Evolutionary conservation across 208 protist genomes (phyloP).

Genomic region (Crithidia bombi): DNA sequence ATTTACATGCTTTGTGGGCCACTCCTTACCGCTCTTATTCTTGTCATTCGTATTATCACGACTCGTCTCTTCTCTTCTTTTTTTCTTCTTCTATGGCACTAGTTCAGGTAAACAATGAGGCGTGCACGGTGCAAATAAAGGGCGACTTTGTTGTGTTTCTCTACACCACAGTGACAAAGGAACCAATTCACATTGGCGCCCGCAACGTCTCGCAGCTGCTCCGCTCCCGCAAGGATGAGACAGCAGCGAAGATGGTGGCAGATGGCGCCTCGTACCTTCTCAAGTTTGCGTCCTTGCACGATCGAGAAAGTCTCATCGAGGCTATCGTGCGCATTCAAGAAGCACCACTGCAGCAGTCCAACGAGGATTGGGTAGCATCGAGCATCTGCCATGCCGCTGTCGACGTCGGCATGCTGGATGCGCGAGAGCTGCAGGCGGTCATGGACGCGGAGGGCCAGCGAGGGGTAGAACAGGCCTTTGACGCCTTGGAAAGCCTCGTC

Average conservation of each 20-base stretch:
- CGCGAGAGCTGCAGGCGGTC: constrained; percentile 45
- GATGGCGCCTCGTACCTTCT: constrained; percentile 38
- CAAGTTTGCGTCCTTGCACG: constrained; percentile 42
- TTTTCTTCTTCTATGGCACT: constrained; percentile 42
- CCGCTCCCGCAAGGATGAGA: constrained; percentile 65
- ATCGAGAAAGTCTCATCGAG: constrained; percentile 58
- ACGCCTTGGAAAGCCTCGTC: constrained; percentile 78
- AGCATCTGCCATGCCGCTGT: constrained; percentile 72
- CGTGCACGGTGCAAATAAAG: constrained; percentile 49
- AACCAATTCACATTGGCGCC: constrained; percentile 26
- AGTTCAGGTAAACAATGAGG: constrained; percentile 54
- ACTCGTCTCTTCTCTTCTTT: constrained; percentile 7
- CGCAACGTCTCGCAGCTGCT: constrained; percentile 65
- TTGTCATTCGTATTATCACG: no score
- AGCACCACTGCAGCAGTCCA: constrained; percentile 27
- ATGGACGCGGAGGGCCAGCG: constrained; percentile 62
- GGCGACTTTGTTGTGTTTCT: constrained; percentile 46
- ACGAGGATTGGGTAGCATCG: constrained; percentile 58
- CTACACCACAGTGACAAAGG: constrained; percentile 10
- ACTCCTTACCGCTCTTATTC: no score
- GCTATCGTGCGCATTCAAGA: constrained; percentile 38
- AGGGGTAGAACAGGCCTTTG: constrained; percentile 73
- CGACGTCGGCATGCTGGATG: constrained; percentile 65
- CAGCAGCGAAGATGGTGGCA: constrained; percentile 49
- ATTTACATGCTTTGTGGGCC: no score